phyloP scores from a whole-genome alignment of 345 rosid genomes.

The Eucalyptus globulus region DNA sequence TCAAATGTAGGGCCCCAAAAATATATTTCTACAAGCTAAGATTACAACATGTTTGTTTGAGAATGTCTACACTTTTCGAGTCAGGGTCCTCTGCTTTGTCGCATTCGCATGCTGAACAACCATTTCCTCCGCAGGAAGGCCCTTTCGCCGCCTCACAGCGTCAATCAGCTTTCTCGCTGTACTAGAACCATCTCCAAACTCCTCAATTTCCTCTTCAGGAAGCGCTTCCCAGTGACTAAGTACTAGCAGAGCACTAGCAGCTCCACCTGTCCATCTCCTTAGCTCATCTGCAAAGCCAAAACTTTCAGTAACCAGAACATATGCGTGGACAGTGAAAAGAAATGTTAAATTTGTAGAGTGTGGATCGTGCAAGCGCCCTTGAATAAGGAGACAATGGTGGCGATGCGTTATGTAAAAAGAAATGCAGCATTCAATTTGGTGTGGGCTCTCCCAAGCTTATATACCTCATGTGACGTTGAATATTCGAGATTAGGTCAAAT shows the following conservation, averaged over 20 bases:
- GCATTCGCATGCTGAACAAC: slow-evolving; percentile 77
- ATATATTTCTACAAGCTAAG: neutral
- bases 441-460: too few species aligned
- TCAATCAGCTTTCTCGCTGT: slow-evolving; percentile 80
- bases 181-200: slow-evolving; percentile 84
- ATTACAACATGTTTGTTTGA: neutral
- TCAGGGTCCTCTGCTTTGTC: slow-evolving; percentile 70
- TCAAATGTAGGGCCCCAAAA: neutral
- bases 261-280: slow-evolving; percentile 65
- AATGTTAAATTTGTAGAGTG: neutral
- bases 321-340: slow-evolving; percentile 57
- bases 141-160: slow-evolving; percentile 60
- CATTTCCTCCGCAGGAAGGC: slow-evolving; percentile 76
- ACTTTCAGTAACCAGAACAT: slow-evolving; percentile 78
- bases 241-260: slow-evolving; percentile 77
- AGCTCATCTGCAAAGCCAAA: slow-evolving; percentile 85
- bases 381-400: neutral
- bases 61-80: slow-evolving; percentile 48
- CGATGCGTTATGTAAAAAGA: neutral
- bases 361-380: neutral
- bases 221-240: slow-evolving; percentile 88
- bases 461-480: too few species aligned
- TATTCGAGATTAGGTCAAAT: too few species aligned
- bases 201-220: slow-evolving; percentile 71
- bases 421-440: too few species aligned